These are phyloP conservation scores for Ligustrum vulgare DNA, from an alignment of 257 asterid species.

Conservation along the genomic window DNA sequence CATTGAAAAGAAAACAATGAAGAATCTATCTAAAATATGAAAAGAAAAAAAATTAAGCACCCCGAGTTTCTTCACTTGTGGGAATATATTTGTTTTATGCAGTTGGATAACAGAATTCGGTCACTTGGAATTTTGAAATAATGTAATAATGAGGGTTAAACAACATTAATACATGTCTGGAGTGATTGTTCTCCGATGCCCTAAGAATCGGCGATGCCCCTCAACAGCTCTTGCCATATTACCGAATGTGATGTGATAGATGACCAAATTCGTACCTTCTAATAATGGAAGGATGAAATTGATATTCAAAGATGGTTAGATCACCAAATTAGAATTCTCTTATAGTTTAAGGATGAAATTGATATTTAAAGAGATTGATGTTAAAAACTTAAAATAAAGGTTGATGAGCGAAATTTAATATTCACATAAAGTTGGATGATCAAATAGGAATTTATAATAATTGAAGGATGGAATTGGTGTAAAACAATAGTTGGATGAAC, in stretches of 20 bases:
- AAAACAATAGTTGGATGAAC: too few species aligned
- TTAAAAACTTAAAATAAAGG: too few species aligned
- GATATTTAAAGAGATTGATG: too few species aligned
- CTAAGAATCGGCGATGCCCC: conserved; percentile 92
- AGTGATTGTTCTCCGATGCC: conserved; percentile 80
- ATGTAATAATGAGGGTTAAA: conserved; percentile 1
- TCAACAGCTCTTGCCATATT: conserved; percentile 96
- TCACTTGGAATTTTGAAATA: conserved; percentile 7
- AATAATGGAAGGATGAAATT: too few species aligned
- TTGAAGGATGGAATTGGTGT: too few species aligned
- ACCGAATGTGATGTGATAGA: conserved; percentile 79
- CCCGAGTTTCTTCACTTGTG: neutral
- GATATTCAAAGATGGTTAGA: too few species aligned
- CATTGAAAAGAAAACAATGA: neutral
- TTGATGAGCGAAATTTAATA: too few species aligned
- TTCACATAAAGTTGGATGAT: too few species aligned
- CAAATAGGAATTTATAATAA: too few species aligned
- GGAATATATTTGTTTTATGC: conserved; percentile 16
- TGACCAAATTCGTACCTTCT: too few species aligned
- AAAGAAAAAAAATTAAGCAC: neutral
- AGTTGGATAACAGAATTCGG: conserved; percentile 2
- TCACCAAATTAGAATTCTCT: too few species aligned
- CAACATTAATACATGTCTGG: conserved; percentile 55
- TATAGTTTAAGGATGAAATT: too few species aligned
- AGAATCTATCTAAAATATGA: neutral